Conservation (phyloP, 306 rosid genomes). For the Quercus ilex region DNA sequence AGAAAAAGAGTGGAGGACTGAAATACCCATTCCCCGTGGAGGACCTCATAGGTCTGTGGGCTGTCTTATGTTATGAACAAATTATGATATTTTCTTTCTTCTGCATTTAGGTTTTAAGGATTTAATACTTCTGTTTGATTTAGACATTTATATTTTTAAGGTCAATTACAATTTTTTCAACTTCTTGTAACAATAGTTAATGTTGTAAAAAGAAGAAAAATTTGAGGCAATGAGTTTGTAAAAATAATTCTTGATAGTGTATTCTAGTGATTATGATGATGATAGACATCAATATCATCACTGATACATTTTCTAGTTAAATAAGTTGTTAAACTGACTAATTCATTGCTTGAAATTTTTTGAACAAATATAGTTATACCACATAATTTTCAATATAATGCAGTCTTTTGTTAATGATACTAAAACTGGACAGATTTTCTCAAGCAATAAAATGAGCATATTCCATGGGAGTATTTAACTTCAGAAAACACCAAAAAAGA, state of each 20-base stretch:
- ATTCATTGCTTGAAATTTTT: not conserved
- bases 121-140: not conserved
- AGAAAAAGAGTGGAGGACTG: constrained; percentile 77
- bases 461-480: not conserved
- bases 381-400: not conserved
- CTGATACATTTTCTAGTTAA: not conserved
- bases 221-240: not conserved
- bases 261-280: not conserved
- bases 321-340: not conserved
- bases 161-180: not conserved
- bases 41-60: constrained; percentile 87
- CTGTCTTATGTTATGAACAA: constrained; percentile 6
- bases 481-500: too few relatives aligned
- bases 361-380: not conserved
- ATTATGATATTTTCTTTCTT: not conserved
- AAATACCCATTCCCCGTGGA: constrained; percentile 89
- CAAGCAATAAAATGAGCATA: not conserved
- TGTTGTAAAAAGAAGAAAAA: not conserved
- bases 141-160: not conserved
- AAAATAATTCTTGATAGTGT: too few relatives aligned
- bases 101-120: constrained; percentile 2
- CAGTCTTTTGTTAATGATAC: not conserved
- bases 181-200: not conserved
- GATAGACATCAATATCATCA: not conserved
- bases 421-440: not conserved